Conservation (phyloP, 2,329 filamentous ascomycete species). For the Pleurostoma richardsiae region DNA sequence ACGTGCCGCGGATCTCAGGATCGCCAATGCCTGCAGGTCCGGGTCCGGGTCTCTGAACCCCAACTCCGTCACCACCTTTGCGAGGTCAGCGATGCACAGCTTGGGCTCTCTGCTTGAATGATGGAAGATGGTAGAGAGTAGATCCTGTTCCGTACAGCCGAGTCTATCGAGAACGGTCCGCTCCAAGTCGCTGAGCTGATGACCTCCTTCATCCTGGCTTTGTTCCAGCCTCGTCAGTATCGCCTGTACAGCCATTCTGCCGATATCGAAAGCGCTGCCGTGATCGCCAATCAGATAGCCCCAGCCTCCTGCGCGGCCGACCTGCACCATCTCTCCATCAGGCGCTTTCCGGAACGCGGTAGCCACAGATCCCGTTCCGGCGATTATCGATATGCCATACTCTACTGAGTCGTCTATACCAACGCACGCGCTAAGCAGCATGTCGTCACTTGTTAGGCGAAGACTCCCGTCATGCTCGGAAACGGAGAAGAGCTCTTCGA, state of each 20-base stretch:
- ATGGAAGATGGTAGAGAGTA: neutral
- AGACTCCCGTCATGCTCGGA: neutral
- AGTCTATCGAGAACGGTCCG: neutral
- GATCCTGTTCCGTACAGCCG: neutral
- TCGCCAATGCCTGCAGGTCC: neutral
- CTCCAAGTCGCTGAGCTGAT: neutral
- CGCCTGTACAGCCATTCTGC: neutral
- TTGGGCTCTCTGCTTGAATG: neutral
- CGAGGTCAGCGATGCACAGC: neutral
- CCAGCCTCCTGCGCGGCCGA: neutral
- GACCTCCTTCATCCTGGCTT: neutral
- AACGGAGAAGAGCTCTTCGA: neutral
- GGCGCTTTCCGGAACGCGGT: neutral
- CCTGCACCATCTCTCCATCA: neutral
- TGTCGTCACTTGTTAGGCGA: neutral
- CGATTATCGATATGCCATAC: neutral
- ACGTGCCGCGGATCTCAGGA: neutral
- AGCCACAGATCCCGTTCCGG: neutral
- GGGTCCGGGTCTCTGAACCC: neutral
- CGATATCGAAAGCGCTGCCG: neutral
- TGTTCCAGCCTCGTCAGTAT: neutral
- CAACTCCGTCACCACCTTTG: neutral
- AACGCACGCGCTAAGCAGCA: neutral
- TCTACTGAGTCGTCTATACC: neutral
- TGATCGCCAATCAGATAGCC: neutral